These are phyloP conservation scores for Leptodontidium sp. DNA, from an alignment of 2,329 filamentous ascomycete genomes.

Conservation along the genomic window DNA sequence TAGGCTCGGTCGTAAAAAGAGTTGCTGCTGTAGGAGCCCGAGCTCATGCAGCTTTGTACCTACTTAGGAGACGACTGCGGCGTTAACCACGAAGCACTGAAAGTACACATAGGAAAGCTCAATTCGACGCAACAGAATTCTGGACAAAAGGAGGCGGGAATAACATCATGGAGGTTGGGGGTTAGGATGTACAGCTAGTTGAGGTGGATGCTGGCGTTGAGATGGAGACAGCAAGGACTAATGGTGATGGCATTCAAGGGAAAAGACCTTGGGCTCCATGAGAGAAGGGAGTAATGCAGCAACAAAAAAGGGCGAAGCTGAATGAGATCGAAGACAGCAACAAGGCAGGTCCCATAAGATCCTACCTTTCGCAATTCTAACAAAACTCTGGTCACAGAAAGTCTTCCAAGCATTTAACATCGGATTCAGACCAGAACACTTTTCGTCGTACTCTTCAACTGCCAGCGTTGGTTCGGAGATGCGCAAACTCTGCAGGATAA, in stretches of 20 bases:
- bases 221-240: neutral
- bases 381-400: neutral
- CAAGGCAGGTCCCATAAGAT: neutral
- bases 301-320: neutral
- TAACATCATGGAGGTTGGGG: neutral
- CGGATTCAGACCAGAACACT: neutral
- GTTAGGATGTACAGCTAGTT: neutral
- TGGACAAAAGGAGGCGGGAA: neutral
- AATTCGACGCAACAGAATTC: neutral
- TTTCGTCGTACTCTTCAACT: neutral
- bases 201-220: neutral
- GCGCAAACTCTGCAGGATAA: neutral
- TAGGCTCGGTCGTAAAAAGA: neutral
- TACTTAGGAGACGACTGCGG: neutral
- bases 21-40: neutral
- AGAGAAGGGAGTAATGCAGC: neutral
- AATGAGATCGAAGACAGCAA: neutral
- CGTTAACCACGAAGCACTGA: too few species aligned
- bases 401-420: neutral
- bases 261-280: neutral
- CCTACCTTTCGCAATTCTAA: neutral
- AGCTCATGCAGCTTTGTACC: neutral
- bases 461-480: neutral
- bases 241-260: neutral
- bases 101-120: neutral